These are phyloP conservation scores for Nematocida major DNA, from an alignment of 371 early-diverging fungal genomes.

Conservation along the genomic window DNA sequence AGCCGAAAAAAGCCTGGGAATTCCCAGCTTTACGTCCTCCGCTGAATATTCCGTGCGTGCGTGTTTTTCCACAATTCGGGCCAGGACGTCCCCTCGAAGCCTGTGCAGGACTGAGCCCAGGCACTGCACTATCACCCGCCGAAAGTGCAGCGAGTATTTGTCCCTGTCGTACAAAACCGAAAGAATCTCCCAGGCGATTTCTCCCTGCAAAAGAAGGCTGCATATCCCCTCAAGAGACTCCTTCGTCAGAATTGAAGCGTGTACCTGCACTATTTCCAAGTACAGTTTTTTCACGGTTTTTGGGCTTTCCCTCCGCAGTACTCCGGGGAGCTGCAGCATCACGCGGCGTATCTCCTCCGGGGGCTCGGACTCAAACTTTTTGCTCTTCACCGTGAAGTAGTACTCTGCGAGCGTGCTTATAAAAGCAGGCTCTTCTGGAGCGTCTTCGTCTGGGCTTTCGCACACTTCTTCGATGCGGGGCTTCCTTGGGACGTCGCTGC, in stretches of 20 bases:
- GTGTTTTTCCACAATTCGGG: background rate
- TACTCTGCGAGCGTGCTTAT: slow-evolving; percentile 42
- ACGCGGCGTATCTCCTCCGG: background rate
- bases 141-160: slow-evolving; percentile 19
- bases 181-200: background rate
- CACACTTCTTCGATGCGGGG: slow-evolving; percentile 19
- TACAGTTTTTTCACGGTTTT: background rate
- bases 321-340: background rate
- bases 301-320: background rate
- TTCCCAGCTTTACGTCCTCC: slow-evolving; percentile 28
- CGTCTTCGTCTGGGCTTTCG: slow-evolving; percentile 13
- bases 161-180: background rate
- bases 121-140: background rate
- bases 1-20: background rate
- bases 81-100: background rate
- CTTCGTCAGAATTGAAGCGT: background rate
- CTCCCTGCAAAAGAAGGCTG: background rate
- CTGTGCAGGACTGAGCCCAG: background rate
- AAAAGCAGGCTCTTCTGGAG: background rate
- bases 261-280: slow-evolving; percentile 3
- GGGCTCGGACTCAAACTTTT: background rate
- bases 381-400: background rate
- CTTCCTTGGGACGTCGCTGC: background rate
- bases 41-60: background rate
- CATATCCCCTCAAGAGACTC: background rate